Conservation (phyloP, 306 rosid genomes). For the Sophora flavescens region DNA sequence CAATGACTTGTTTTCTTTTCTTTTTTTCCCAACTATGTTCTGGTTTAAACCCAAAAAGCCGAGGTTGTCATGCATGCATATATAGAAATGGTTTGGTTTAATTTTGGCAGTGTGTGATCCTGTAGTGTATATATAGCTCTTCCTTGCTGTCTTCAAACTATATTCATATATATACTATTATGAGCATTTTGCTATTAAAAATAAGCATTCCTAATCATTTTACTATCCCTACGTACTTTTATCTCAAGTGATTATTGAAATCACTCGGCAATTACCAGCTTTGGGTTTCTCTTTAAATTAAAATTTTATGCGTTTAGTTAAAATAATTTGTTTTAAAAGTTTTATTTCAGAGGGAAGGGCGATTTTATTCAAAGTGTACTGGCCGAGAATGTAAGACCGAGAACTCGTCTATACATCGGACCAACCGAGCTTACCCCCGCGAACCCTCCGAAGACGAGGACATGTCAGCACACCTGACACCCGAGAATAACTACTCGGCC, state of each 20-base stretch:
- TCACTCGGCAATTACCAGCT: neutral
- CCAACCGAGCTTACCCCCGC: no score
- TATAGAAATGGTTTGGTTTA: slow-evolving; percentile 24
- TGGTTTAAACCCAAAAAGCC: neutral
- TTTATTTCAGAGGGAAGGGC: no score
- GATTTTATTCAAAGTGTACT: no score
- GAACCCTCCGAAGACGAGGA: no score
- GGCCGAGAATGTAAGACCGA: no score
- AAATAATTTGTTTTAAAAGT: neutral
- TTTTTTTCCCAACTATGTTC: neutral
- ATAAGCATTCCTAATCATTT: neutral
- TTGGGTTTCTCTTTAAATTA: neutral
- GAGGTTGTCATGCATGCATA: slow-evolving; percentile 2
- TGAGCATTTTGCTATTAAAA: neutral
- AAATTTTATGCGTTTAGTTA: neutral
- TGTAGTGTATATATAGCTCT: neutral
- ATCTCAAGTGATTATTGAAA: neutral
- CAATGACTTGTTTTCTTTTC: neutral
- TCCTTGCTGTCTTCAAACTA: slow-evolving; percentile 30
- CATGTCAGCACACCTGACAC: no score
- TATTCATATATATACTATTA: slow-evolving; percentile 3
- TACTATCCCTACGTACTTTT: neutral
- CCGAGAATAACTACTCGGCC: no score
- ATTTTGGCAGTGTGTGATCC: slow-evolving; percentile 23
- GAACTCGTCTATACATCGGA: no score